Base-by-base conservation (phyloP, 2,329 filamentous ascomycete genomes). In the Fusarium robinianum region DNA sequence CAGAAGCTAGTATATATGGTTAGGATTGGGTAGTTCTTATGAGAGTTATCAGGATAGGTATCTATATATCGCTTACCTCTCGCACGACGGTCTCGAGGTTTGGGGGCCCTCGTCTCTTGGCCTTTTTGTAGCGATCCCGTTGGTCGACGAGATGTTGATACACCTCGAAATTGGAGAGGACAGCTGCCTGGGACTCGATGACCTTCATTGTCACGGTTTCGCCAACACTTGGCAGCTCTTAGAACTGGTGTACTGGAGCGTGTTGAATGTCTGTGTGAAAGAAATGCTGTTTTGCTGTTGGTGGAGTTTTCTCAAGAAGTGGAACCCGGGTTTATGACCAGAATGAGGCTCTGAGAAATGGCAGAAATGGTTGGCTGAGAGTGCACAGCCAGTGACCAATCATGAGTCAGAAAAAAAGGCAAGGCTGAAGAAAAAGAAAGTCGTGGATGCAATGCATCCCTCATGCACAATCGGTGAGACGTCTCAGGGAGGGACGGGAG, bases 111-210 rank as follows among this genome's bases (percentile, higher is more conserved):
- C 75, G 72, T 11, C 73, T 75, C 49, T 76, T 76, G 39, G 71
- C 66, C 27, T 71, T 67, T 60, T 79, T 74, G 58, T 81, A 78
- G 33, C 72, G 69, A 41, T 72, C 67, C 37, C 74, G 74, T 60
- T 81, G 78, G 32, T 83, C 76, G 5, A 70, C 69, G 25, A 90
- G 68, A 57, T 88, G 85, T 43, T 77, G 73, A 59, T 83, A 84
- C 52, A 90, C 85, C 72, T 90, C 87, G 53, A 80, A 85, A 66
- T 90, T 90, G 64, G 82, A 81, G 61, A 90, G 73, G 27, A 84
- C 76, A 5, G 84, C 84, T 19, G 81, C 81, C 63, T 89, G 84
- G 3, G 85, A 74, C 61, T 87, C 85, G 58, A 89, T 70, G 61
- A 90, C 80, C 77, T 88, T 85, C 82, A 85, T 84, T 14, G 23